phyloP scores from a whole-genome alignment of 1,139 yeast species.

The Zygosaccharomyces pseudobailii region DNA sequence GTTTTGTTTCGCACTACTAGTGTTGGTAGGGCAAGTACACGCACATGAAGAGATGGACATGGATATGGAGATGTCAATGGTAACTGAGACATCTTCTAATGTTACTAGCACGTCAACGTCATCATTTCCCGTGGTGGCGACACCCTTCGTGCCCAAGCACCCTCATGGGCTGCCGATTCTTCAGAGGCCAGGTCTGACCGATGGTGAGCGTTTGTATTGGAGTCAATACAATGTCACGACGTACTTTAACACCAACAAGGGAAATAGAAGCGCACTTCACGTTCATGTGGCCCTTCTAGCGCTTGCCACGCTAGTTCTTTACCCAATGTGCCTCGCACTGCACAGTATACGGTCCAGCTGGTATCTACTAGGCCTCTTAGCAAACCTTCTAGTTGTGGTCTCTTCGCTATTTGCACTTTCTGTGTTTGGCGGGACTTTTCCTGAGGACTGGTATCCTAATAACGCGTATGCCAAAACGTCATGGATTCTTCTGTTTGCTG shows the following conservation, averaged over 20 bases:
- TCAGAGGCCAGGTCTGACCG: slow-evolving; percentile 53
- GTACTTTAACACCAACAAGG: slow-evolving; percentile 52
- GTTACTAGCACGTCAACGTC: not conserved
- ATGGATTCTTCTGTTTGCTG: slow-evolving; percentile 50
- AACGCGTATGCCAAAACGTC: slow-evolving; percentile 70
- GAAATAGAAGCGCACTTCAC: slow-evolving; percentile 49
- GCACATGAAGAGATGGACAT: slow-evolving; percentile 10
- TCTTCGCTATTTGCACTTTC: slow-evolving; percentile 55
- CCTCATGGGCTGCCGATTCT: slow-evolving; percentile 76
- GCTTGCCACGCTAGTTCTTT: slow-evolving; percentile 49
- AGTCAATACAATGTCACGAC: slow-evolving; percentile 72
- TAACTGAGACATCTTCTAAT: not conserved
- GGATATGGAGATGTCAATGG: slow-evolving; percentile 21
- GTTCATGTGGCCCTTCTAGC: slow-evolving; percentile 50
- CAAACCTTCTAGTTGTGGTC: slow-evolving; percentile 45
- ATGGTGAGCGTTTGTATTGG: slow-evolving; percentile 77
- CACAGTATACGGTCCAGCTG: slow-evolving; percentile 54
- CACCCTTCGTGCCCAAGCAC: slow-evolving; percentile 48
- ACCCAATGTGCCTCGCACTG: slow-evolving; percentile 67
- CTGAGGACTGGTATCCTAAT: slow-evolving; percentile 61
- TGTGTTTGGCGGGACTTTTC: slow-evolving; percentile 56
- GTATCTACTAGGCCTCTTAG: slow-evolving; percentile 53
- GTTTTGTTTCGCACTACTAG: not conserved
- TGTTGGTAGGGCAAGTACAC: not conserved
- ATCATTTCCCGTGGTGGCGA: slow-evolving; percentile 24